Percentiles rank a stretch among this genome's conserved stretches.
Evolutionary conservation across 106 monocot genomes (phyloP).

Genomic region (Platanthera zijinensis): DNA sequence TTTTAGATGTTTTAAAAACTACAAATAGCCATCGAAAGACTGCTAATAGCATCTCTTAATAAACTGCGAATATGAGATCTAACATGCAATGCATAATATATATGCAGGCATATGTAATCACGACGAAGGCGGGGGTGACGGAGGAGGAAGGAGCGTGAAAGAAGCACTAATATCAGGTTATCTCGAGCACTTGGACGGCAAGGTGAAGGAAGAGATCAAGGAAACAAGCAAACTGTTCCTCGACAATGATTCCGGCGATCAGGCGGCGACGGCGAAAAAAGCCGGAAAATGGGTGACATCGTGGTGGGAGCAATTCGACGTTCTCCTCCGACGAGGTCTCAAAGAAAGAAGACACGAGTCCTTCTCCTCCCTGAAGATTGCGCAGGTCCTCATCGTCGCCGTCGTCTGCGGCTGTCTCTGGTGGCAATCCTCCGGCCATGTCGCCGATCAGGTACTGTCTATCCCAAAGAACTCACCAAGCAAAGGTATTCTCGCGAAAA

Average conservation of each 20-base stretch:
- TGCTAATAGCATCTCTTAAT: no score
- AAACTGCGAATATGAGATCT: no score
- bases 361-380: constrained; percentile 38
- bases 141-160: constrained; percentile 6
- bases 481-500: no score
- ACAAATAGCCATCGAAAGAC: no score
- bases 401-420: constrained; percentile 45
- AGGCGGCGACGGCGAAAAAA: background rate
- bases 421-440: constrained; percentile 27
- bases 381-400: constrained; percentile 27
- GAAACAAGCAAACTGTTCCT: background rate
- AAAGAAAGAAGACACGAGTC: constrained; percentile 61
- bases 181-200: constrained; percentile 4
- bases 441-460: constrained; percentile 41
- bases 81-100: no score
- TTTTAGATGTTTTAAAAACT: no score
- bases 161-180: constrained; percentile 33
- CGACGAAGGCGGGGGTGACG: no score
- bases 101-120: no score
- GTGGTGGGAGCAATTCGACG: constrained; percentile 59
- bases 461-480: no score
- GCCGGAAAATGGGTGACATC: constrained; percentile 35
- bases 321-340: constrained; percentile 42
- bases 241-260: constrained; percentile 1
- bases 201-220: constrained; percentile 16